Conservation (phyloP, 1,284 basidiomycete species). For the Ustilago sp. region DNA sequence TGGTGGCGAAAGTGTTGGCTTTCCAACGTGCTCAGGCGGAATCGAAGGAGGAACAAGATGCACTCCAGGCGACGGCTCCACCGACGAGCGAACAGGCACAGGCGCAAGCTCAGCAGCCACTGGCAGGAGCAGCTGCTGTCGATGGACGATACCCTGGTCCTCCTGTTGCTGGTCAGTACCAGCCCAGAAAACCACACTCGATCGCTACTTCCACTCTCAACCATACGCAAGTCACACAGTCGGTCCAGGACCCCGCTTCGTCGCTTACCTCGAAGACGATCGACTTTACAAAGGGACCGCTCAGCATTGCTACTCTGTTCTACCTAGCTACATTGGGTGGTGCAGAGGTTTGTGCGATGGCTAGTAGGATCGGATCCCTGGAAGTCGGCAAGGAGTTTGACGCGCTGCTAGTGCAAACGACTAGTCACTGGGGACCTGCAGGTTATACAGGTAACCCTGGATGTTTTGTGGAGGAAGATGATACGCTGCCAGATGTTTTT, state of each 20-base stretch:
- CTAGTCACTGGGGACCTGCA: conserved; percentile 70
- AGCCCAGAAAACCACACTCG: conserved; percentile 39
- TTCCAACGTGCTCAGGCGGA: conserved; percentile 56
- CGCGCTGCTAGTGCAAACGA: conserved; percentile 79
- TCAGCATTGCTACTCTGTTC: conserved; percentile 82
- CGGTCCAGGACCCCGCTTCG: conserved; percentile 36
- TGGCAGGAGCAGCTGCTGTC: conserved; percentile 29
- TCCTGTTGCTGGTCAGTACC: conserved; percentile 48
- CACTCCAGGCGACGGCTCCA: conserved; percentile 16
- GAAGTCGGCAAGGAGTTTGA: conserved; percentile 87
- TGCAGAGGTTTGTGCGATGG: conserved; percentile 82
- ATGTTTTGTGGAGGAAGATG: conserved; percentile 73
- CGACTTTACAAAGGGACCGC: conserved; percentile 76
- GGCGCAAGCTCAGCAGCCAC: conserved; percentile 25
- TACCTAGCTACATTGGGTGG: conserved; percentile 93
- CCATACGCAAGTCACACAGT: conserved; percentile 23
- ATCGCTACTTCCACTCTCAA: conserved; percentile 45
- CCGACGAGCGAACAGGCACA: conserved; percentile 31
- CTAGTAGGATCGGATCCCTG: conserved; percentile 82
- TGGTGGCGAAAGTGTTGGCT: conserved; percentile 80
- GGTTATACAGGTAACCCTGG: conserved; percentile 73
- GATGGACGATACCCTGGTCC: conserved; percentile 49
- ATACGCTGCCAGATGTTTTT: conserved; percentile 68
- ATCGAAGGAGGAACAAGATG: conserved; percentile 35
- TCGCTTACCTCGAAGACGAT: conserved; percentile 27